Evolutionary conservation across 495 filamentous ascomycete species (phyloP), one percentile per base, ranked within the genome.

Genomic region (Aeminium ludgeri): DNA sequence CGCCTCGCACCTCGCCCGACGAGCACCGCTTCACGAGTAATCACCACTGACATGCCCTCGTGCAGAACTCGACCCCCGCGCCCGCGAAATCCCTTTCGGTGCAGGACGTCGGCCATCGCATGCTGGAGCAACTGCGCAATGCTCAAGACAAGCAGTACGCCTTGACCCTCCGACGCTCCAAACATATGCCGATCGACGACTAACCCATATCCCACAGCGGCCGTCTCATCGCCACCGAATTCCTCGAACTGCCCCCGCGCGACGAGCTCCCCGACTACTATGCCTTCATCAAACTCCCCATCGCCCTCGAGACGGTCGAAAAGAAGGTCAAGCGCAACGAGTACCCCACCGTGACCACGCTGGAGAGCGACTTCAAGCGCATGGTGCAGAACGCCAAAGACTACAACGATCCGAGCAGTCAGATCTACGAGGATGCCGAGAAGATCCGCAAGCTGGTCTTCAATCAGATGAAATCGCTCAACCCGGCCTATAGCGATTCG

Each of bases 321-420:
- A 62, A 67, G n/a, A 82, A 80, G 57, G 64, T 86, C 25, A 60
- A 69, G 18, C 63, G 66, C 16, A 59, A 68, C 29, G 68, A 73
- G 42, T 91, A 84, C 55, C 51, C 63, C 10, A 72, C 59, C 27
- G 57, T 86, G 30, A 67, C 77, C 17, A 59, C 65, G 20, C 52
- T 86, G 6, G 80, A 86, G 53, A 72, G 73, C 50, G 80, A 80
- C 50, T 67, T 82, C 49, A 84, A 84, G 60, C 77, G 78, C 31
- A 72, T 86, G 64, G 72, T 86, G 42, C 66, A 65, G 29, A 86
- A 85, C 54, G 78, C 80, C 5, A 85, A 84, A 52, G 67, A 74
- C 17, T 81, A 66, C 57, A 82, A 82, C 50, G 65, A 72, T 36
- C 75, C 70, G 51, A 64, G 61, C 16, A 76, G 77, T 1, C 59